A percentile compares a stretch with the other conserved stretches of the same genome.
These are phyloP conservation scores for Schizochytrium sp. DNA, from an alignment of 108 stramenopile genomes.

Conservation along the genomic window DNA sequence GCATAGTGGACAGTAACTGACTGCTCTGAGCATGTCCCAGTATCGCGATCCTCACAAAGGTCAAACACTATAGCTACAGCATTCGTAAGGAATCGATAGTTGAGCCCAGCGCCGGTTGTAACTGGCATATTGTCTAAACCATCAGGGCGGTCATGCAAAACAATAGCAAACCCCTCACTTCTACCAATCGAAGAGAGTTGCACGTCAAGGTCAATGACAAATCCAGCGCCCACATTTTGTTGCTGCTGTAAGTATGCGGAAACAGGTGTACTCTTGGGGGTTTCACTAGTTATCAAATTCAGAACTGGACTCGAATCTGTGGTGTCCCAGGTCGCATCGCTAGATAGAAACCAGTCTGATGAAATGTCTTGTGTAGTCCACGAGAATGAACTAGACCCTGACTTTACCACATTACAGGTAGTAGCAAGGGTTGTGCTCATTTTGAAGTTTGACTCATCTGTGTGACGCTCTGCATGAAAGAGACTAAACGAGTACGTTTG, in stretches of 20 bases:
- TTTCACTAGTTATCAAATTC: background rate
- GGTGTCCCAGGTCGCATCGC: background rate
- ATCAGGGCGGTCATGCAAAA: constrained; percentile 13
- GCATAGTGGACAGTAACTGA: background rate
- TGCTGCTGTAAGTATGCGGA: background rate
- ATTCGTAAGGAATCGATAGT: background rate
- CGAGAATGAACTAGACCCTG: background rate
- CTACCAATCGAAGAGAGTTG: background rate
- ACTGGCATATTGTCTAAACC: constrained; percentile 14
- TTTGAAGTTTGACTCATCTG: background rate
- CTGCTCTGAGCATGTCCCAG: background rate
- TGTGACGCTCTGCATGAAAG: constrained; percentile 38
- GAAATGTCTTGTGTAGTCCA: background rate
- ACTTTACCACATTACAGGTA: background rate
- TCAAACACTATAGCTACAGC: constrained; percentile 34
- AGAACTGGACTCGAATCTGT: background rate
- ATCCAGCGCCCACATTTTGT: constrained; percentile 31
- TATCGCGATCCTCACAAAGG: background rate
- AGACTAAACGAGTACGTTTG: background rate
- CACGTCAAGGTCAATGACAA: constrained; percentile 3
- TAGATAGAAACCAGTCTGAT: constrained; percentile 10
- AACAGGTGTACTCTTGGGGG: background rate
- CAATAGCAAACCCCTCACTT: constrained; percentile 50
- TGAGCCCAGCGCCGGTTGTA: constrained; percentile 3
- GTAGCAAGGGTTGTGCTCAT: background rate